A percentile compares a stretch with the other conserved stretches of the same genome.
These are phyloP conservation scores for Xylaria polymorpha DNA, from an alignment of 2,329 filamentous ascomycete species.

Conservation along the genomic window DNA sequence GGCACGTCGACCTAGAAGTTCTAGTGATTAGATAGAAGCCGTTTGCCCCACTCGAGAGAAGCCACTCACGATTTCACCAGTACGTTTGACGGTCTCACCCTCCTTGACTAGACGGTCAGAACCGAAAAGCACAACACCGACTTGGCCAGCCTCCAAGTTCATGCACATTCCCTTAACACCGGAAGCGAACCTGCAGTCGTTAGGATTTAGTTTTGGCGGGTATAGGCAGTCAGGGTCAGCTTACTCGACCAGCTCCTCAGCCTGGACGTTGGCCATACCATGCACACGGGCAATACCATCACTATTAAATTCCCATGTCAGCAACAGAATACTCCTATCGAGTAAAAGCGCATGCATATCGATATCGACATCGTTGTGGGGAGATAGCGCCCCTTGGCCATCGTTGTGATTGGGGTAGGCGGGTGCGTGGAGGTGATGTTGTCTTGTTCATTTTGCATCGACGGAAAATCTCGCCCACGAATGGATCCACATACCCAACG, in stretches of 20 bases:
- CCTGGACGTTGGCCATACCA: slow-evolving; percentile 99
- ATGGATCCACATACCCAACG: slow-evolving; percentile 82
- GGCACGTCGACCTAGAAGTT: slow-evolving; percentile 88
- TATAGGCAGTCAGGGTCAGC: slow-evolving; percentile 56
- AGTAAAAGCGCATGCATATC: slow-evolving; percentile 20
- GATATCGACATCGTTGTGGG: slow-evolving; percentile 3
- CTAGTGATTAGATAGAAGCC: slow-evolving; percentile 8
- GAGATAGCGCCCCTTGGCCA: slow-evolving; percentile 7
- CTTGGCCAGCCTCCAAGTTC: slow-evolving; percentile 99
- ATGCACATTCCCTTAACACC: slow-evolving; percentile 99
- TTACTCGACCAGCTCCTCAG: slow-evolving; percentile 99
- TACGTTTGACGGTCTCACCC: slow-evolving; percentile 99
- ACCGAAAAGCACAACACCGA: slow-evolving; percentile 99
- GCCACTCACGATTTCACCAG: slow-evolving; percentile 93
- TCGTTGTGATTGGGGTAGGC: slow-evolving; percentile 26
- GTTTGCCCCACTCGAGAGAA: slow-evolving; percentile 1
- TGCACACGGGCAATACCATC: slow-evolving; percentile 99
- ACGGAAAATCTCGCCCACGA: slow-evolving; percentile 44
- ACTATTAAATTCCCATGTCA: slow-evolving; percentile 66
- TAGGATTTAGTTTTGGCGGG: slow-evolving; percentile 38
- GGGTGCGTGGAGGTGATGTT: slow-evolving; percentile 33
- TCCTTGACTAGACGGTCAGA: slow-evolving; percentile 99
- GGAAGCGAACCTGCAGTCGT: slow-evolving; percentile 83
- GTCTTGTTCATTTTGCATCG: slow-evolving; percentile 30
- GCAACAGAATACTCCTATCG: slow-evolving; percentile 36